Base-by-base conservation (phyloP, 768 basidiomycete species). In the Boletus fagicola region DNA sequence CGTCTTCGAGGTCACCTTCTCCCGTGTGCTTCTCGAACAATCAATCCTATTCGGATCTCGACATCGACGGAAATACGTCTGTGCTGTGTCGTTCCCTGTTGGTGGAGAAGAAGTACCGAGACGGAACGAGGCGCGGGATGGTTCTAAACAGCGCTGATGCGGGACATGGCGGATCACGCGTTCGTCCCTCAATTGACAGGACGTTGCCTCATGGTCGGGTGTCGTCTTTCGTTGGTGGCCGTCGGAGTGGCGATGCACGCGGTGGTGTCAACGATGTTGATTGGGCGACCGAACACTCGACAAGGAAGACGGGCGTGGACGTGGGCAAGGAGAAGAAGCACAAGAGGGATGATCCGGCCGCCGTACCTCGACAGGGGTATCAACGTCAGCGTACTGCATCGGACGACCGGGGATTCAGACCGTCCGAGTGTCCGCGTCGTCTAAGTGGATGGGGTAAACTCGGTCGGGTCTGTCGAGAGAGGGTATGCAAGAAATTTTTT, bases 321-420 rank as follows among this genome's bases (percentile, higher is more conserved):
- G 9, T 24, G 28, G 50, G 44, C 35, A 24, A 49, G 10, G 47
- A 49, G 24, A 54, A 48, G 56, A 54, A 45, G 56, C 18, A 46
- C 1, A 8, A 10, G 20, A 46, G 4, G n/a, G 38, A 55, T 57
- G 65, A 58, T 66, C 68, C 66, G 61, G 40, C 62, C 62, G 60
- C 12, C 16, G 46, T 50, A 40, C n/a, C 28, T 59, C 54, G 50
- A 26, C 51, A 11, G 28, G 28, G 12, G 16, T 15, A 13, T n/a
- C 62, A 28, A n/a, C 24, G 10, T 31, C 52, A 0, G 22, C 11
- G 16, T 20, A 20, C 24, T 8, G 18, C 22, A 30, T 20, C 55
- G 36, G 38, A 47, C 28, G 43, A 20, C 39, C 35, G 53, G 24
- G 20, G 5, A n/a, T 9, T 7, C 18, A 26, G 12, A 7, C 53